phyloP scores from a whole-genome alignment of 306 rosid species.

The Clitoria ternatea region DNA sequence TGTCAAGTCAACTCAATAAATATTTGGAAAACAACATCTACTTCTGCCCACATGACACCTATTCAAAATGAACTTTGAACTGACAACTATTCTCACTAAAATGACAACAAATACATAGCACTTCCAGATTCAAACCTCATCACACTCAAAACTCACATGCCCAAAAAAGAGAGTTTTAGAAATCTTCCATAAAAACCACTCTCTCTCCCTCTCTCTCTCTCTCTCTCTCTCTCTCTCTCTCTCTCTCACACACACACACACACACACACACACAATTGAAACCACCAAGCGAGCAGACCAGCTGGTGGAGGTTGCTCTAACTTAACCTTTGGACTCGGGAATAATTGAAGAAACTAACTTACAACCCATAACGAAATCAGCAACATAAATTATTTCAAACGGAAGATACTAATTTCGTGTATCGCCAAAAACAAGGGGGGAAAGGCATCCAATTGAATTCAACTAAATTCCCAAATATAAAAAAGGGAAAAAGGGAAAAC shows the following conservation, averaged over 20 bases:
- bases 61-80: conserved; percentile 12
- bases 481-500: neutral
- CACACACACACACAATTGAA: too few species aligned
- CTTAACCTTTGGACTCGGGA: too few species aligned
- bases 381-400: neutral
- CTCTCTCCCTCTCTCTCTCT: too few species aligned
- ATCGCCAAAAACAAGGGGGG: neutral
- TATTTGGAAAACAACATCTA: neutral
- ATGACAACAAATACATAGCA: neutral
- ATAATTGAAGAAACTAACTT: neutral
- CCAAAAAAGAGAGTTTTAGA: neutral
- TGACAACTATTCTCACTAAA: neutral
- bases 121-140: neutral
- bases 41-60: neutral
- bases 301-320: too few species aligned
- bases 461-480: neutral
- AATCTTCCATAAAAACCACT: neutral
- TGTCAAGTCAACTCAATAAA: neutral
- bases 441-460: neutral
- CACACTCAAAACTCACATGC: neutral
- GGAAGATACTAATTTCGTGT: neutral
- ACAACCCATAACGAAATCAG: neutral
- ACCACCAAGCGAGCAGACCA: too few species aligned
- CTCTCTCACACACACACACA: too few species aligned
- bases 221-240: too few species aligned